Conservation (phyloP, 2,329 filamentous ascomycete genomes). For the Dothideomycetes sp. region DNA sequence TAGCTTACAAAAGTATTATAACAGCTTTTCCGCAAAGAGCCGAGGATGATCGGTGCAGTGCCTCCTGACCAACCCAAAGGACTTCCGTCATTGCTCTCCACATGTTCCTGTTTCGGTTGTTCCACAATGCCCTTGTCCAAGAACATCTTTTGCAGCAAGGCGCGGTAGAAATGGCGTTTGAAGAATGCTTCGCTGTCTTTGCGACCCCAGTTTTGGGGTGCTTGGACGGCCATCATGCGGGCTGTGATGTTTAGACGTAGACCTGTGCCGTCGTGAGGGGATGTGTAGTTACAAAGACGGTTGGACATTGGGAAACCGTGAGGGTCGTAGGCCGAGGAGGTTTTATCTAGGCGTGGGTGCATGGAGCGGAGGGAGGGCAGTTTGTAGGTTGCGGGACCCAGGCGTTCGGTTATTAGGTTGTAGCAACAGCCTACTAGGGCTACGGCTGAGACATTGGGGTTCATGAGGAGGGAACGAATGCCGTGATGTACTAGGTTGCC, state of each 20-base stretch:
- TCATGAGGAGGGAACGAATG: constrained; percentile 74
- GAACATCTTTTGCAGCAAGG: constrained; percentile 84
- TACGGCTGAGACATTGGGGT: constrained; percentile 76
- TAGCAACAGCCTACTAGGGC: constrained; percentile 98
- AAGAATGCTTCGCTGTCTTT: constrained; percentile 81
- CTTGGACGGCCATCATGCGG: constrained; percentile 96
- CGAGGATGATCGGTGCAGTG: constrained; percentile 76
- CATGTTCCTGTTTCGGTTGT: constrained; percentile 47
- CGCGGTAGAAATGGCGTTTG: constrained; percentile 84
- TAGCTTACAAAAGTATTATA: constrained; percentile 70
- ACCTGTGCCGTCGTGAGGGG: constrained; percentile 41
- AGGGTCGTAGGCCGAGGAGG: constrained; percentile 67
- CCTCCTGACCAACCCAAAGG: constrained; percentile 36
- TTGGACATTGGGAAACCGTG: constrained; percentile 92
- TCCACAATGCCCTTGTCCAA: constrained; percentile 71
- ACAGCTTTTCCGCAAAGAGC: constrained; percentile 69
- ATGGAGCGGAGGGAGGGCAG: constrained; percentile 65
- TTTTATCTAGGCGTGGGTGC: constrained; percentile 58
- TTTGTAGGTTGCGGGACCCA: constrained; percentile 82
- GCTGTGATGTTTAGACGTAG: constrained; percentile 90
- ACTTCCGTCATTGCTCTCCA: constrained; percentile 32
- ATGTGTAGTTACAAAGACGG: constrained; percentile 46
- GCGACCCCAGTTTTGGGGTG: constrained; percentile 81
- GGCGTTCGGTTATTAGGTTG: constrained; percentile 84
- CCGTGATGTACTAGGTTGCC: constrained; percentile 96